Conservation (phyloP, 345 rosid species). For the Populus ilicifolia region DNA sequence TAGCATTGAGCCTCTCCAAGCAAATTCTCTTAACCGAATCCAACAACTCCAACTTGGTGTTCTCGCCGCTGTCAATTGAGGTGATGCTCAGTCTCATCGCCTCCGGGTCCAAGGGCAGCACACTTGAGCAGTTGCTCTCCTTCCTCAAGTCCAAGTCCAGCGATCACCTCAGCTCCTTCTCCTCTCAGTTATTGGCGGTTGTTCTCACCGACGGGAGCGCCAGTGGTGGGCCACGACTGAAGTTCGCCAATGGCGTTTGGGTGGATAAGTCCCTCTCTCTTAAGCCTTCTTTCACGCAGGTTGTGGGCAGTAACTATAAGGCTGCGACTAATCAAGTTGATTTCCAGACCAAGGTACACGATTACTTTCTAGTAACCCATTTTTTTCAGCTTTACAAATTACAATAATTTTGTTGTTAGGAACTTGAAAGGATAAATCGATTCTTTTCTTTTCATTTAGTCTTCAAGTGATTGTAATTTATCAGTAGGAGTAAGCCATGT, state of each 20-base stretch:
- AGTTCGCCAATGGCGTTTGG: constrained; percentile 67
- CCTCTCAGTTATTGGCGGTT: constrained; percentile 53
- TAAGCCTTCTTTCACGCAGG: constrained; percentile 52
- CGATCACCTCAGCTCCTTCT: constrained; percentile 52
- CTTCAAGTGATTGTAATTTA: too few species aligned
- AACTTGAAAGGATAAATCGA: not conserved
- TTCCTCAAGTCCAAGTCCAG: constrained; percentile 57
- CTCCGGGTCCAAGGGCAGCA: constrained; percentile 58
- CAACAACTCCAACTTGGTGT: constrained; percentile 51
- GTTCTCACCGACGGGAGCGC: constrained; percentile 67
- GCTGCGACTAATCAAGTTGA: constrained; percentile 59
- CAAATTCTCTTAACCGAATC: constrained; percentile 45
- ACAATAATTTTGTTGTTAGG: not conserved
- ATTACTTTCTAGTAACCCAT: not conserved
- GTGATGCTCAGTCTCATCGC: constrained; percentile 65
- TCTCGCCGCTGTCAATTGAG: constrained; percentile 76
- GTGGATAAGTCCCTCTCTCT: constrained; percentile 57
- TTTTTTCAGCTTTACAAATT: not conserved
- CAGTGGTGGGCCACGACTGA: constrained; percentile 61
- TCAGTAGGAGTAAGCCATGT: too few species aligned
- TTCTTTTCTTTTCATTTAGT: too few species aligned
- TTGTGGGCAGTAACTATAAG: constrained; percentile 50
- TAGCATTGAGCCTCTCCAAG: constrained; percentile 45
- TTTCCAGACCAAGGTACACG: constrained; percentile 62
- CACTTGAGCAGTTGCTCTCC: constrained; percentile 70